Evolutionary conservation across 768 basidiomycete genomes (phyloP), one percentile per base, ranked within the genome.

Genomic region (Boletus speciosus): DNA sequence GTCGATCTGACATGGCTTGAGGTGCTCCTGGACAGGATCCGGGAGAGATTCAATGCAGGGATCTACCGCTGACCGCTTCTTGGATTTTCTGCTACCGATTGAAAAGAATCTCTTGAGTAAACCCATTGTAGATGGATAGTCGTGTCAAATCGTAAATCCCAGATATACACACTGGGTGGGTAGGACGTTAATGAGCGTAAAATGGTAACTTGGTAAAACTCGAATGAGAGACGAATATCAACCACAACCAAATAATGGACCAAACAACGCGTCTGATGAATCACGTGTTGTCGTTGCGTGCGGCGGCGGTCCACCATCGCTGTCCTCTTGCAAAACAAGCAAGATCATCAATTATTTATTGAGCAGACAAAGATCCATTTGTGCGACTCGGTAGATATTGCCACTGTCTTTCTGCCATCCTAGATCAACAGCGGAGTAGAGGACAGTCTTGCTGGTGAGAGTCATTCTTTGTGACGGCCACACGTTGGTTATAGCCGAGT

Each of bases 31-130:
- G 19, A 52, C 34, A 6, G 66, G 64, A 63, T 27, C 25, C 1
- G 51, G 73, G 64, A 49, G 71, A 64, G 51, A 60, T 57, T 55
- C 69, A 56, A 43, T 61, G 59, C 27, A 61, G 64, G 51, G 62
- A 62, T 59, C 70, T 45, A 41, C 65, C 35, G 59, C 55, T 38
- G 60, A 61, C 60, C 53, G 71, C 60, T 76, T 80, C 69, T 81
- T 84, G 59, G 74, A 78, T 69, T 80, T 85, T 73, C 79, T 85
- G 71, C 78, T 81, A 47, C 85, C 77, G 31, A 89, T 71, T 16
- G 88, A 89, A 47, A 90, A 78, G 54, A 90, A 71, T 35, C 81
- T 84, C 61, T 85, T 84, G 61, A 90, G 70, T 51, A 90, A 83
- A 21, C 84, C 82, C 86, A 89, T 90, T 10, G 54, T 48, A 54